Evolutionary conservation across 495 filamentous ascomycete genomes (phyloP), one percentile per base, ranked within the genome.

Genomic region (Penicillium bialowiezense): DNA sequence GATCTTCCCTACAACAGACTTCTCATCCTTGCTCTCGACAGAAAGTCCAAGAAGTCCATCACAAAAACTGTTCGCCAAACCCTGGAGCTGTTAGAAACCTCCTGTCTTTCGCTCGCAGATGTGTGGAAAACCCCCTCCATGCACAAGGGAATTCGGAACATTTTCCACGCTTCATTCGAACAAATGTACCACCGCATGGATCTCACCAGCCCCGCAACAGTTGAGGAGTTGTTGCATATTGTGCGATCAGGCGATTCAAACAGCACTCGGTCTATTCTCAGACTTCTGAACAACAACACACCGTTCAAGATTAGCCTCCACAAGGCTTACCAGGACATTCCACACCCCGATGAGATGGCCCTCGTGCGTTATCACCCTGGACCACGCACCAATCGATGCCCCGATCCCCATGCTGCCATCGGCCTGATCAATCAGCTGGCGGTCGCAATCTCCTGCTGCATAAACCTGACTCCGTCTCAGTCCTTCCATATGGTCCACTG

Each of bases 371-470:
- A 68, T 48, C 59, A 70, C 34, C 55, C 58, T 4, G 52, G 43
- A 10, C 52, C 58, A 23, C 44, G 59, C 13, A 50, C 51, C 7
- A 55, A 54, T 24, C 26, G 40, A 7, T 52, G 41, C 26, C 69
- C 71, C 6, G 67, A 74, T 34, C 73, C 73, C 0, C 59, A 71
- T 44, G 59, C 46, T 14, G 65, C 63, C 2, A 61, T 73, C 1
- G 60, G 69, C 15, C 58, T 73, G 50, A 65, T 76, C 20, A 63
- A 76, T 33, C 48, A 66, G 9, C 48, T 76, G 17, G 73, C 73
- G 2, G 48, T 65, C 7, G 60, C 64, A 3, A 48, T 75, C 41
- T 62, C 73, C 7, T 62, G 57, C 46, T 65, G 60, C 7, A 41
- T 58, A 18, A 44, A 65, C 2, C 35, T 76, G 26, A 62, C 39